Percentiles rank a stretch among this genome's conserved stretches.
phyloP scores from a whole-genome alignment of 2,329 filamentous ascomycete genomes.

The Xylaria polymorpha region DNA sequence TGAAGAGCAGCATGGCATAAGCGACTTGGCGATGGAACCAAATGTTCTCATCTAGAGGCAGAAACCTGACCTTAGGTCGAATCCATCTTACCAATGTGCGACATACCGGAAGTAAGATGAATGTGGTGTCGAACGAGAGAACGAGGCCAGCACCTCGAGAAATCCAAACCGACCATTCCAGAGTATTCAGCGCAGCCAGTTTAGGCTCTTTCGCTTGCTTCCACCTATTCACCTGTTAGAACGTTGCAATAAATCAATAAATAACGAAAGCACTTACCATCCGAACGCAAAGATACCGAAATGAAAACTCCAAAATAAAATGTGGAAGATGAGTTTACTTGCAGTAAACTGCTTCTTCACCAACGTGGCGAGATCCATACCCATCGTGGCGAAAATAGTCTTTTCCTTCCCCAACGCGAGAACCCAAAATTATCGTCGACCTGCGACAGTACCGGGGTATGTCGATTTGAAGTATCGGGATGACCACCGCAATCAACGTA shows the following conservation, averaged over 20 bases:
- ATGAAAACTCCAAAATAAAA: slow-evolving; percentile 84
- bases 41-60: slow-evolving; percentile 94
- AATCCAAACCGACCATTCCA: slow-evolving; percentile 93
- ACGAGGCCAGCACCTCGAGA: slow-evolving; percentile 92
- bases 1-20: slow-evolving; percentile 87
- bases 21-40: slow-evolving; percentile 98
- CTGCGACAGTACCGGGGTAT: slow-evolving; percentile 60
- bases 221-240: slow-evolving; percentile 66
- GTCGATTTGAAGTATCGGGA: slow-evolving; percentile 41
- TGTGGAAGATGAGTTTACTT: slow-evolving; percentile 80
- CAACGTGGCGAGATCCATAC: slow-evolving; percentile 53
- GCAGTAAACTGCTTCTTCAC: slow-evolving; percentile 74
- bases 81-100: slow-evolving; percentile 86
- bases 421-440: slow-evolving; percentile 63
- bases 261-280: slow-evolving; percentile 70
- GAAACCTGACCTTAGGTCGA: slow-evolving; percentile 85
- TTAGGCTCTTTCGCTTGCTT: slow-evolving; percentile 77
- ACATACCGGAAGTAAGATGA: slow-evolving; percentile 95
- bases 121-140: slow-evolving; percentile 82
- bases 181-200: slow-evolving; percentile 80
- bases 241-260: slow-evolving; percentile 1
- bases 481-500: slow-evolving; percentile 35
- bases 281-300: slow-evolving; percentile 82
- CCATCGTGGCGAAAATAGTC: slow-evolving; percentile 53
- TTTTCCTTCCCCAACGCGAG: slow-evolving; percentile 47